Conservation (phyloP, 2,329 filamentous ascomycete genomes). For the Exophiala oligosperma region DNA sequence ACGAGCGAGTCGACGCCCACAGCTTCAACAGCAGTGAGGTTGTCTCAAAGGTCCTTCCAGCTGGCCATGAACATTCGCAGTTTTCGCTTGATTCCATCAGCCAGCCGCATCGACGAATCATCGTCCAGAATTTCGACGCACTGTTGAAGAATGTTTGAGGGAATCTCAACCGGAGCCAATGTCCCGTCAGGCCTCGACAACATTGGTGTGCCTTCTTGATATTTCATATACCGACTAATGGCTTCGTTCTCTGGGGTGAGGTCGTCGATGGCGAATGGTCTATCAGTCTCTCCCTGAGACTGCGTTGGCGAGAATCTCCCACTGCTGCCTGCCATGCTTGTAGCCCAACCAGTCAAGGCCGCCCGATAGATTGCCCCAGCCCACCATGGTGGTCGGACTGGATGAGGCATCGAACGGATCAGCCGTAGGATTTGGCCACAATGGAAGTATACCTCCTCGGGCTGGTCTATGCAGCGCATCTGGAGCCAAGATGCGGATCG, state of each 20-base stretch:
- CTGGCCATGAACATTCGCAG: conserved; percentile 43
- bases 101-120: conserved; percentile 53
- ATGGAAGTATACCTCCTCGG: conserved; percentile 66
- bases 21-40: background rate
- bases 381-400: conserved; percentile 69
- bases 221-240: conserved; percentile 53
- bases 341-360: conserved; percentile 62
- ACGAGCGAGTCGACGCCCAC: background rate
- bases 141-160: conserved; percentile 51
- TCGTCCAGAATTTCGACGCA: conserved; percentile 56
- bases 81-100: conserved; percentile 57
- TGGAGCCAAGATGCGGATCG: conserved; percentile 57
- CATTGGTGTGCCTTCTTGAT: conserved; percentile 54
- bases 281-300: conserved; percentile 33
- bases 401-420: conserved; percentile 59
- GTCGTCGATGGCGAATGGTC: conserved; percentile 52
- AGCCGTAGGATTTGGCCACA: conserved; percentile 67
- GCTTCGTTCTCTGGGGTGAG: conserved; percentile 53
- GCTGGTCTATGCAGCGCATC: conserved; percentile 63
- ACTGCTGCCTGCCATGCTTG: conserved; percentile 56
- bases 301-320: conserved; percentile 36
- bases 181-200: conserved; percentile 53
- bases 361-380: conserved; percentile 69
- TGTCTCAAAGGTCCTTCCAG: conserved; percentile 31
- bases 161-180: conserved; percentile 48